A percentile compares a stretch with the other conserved stretches of the same genome.
phyloP scores from a whole-genome alignment of 139 green algal species.

The Auxenochlorella protothecoides region DNA sequence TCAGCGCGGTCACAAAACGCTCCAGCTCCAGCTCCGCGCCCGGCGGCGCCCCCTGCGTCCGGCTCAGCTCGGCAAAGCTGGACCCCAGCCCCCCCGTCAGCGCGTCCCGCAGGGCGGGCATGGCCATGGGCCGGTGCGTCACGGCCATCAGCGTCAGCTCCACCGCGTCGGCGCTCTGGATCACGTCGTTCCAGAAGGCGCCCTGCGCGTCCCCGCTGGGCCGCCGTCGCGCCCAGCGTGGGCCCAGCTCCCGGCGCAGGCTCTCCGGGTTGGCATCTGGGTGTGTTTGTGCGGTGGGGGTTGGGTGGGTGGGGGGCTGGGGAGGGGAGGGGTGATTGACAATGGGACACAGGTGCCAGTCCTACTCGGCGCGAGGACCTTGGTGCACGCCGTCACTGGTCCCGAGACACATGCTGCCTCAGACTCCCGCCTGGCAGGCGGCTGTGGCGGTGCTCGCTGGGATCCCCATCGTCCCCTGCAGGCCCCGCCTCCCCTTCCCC shows the following conservation, averaged over 20 bases:
- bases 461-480: not conserved
- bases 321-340: not conserved
- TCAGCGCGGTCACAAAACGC: too few relatives aligned
- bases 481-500: not conserved
- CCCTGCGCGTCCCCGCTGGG: not conserved
- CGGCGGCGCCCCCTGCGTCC: too few relatives aligned
- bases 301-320: too few relatives aligned
- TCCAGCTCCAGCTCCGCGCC: too few relatives aligned
- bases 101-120: constrained; percentile 1
- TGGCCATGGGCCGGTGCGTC: constrained; percentile 2
- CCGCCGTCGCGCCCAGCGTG: constrained; percentile 4
- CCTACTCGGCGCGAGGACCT: not conserved
- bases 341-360: not conserved
- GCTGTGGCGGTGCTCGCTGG: not conserved
- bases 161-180: constrained; percentile 12
- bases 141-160: constrained; percentile 26
- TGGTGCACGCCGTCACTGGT: not conserved
- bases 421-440: not conserved
- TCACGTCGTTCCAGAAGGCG: constrained; percentile 12
- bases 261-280: constrained; percentile 6
- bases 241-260: not conserved
- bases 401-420: not conserved
- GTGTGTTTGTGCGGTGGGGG: too few relatives aligned
- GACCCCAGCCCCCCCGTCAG: not conserved
- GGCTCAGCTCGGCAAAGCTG: too few relatives aligned